Evolutionary conservation across 2,329 filamentous ascomycete species (phyloP), one percentile per base, ranked within the genome.

Genomic region (Talaromyces sp.): DNA sequence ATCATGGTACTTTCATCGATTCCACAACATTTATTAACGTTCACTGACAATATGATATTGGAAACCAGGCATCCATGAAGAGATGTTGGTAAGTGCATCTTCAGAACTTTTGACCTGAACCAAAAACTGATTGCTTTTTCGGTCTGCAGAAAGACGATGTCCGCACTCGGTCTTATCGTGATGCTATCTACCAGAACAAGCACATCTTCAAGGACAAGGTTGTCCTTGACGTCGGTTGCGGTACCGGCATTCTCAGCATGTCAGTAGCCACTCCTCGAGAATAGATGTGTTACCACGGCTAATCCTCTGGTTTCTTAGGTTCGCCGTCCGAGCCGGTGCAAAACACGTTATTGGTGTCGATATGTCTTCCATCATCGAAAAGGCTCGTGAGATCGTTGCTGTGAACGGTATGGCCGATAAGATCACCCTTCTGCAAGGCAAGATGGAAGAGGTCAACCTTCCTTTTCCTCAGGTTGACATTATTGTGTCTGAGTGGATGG

Each of bases 401-500:
- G 86, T 86, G 71, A 99, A 99, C 79, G 93, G 94, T 72, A 88
- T 99, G 86, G 86, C 90, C 62, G 90, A 94, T 83, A 96, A 97
- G 87, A 97, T 99, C 79, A 98, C 95, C 62, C 87, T 99, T 67
- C 87, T 99, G 69, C 95, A 98, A 84, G 95, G 95, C 78, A 99
- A 99, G 87, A 99, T 99, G 95, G 95, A 99, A 84, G 95, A 99
- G 83, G 93, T 99, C 54, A 85, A 90, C 75, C 85, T 99, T 68
- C 95, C 95, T 22, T 97, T 90, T 81, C 90, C 92, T 74, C 91
- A 98, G 82, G 95, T 99, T 70, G 95, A 99, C 77, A 99, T 99
- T 78, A 99, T 99, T 82, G 96, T 99, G 78, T 98, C 94, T 1
- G 95, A 99, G 84, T 99, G 95, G 95, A 99, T 99, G 95, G 95